phyloP scores from a whole-genome alignment of 106 monocot species.

The Apostasia ramifera region DNA sequence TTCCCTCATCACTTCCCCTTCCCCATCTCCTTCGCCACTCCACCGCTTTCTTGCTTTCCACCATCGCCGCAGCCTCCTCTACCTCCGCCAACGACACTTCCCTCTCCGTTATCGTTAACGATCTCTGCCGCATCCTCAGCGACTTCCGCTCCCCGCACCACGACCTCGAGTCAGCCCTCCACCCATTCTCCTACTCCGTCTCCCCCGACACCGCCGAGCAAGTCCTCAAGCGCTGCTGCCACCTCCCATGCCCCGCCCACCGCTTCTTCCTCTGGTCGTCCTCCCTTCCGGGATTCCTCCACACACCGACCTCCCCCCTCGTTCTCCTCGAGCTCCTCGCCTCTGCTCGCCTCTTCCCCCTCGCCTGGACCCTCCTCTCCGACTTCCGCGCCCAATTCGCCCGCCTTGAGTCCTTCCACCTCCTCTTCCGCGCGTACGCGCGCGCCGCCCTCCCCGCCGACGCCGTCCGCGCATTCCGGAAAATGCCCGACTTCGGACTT shows the following conservation, averaged over 20 bases:
- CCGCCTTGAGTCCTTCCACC: conserved; percentile 29
- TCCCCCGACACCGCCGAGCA: conserved; percentile 38
- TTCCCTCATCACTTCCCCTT: background rate
- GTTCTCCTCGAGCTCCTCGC: conserved; percentile 45
- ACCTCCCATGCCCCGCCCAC: conserved; percentile 44
- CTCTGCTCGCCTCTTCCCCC: conserved; percentile 49
- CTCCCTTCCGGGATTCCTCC: conserved; percentile 27
- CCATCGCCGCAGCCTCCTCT: background rate
- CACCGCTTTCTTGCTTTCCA: background rate
- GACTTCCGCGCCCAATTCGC: conserved; percentile 10
- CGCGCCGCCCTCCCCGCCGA: conserved; percentile 48
- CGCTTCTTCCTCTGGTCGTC: conserved; percentile 60
- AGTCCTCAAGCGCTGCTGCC: conserved; percentile 46
- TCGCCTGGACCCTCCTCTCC: conserved; percentile 61
- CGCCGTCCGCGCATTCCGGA: conserved; percentile 48
- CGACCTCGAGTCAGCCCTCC: conserved; percentile 54
- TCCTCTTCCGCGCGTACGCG: conserved; percentile 66
- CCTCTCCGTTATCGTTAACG: conserved; percentile 18
- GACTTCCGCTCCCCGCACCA: conserved; percentile 63
- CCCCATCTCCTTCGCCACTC: background rate
- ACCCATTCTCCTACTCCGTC: conserved; percentile 34
- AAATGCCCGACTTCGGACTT: conserved; percentile 62
- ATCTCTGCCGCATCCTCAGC: conserved; percentile 66
- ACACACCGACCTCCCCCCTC: conserved; percentile 15
- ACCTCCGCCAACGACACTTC: background rate